Evolutionary conservation across 768 basidiomycete genomes (phyloP), one percentile per base, ranked within the genome.

Genomic region (Amylocystis lapponica): DNA sequence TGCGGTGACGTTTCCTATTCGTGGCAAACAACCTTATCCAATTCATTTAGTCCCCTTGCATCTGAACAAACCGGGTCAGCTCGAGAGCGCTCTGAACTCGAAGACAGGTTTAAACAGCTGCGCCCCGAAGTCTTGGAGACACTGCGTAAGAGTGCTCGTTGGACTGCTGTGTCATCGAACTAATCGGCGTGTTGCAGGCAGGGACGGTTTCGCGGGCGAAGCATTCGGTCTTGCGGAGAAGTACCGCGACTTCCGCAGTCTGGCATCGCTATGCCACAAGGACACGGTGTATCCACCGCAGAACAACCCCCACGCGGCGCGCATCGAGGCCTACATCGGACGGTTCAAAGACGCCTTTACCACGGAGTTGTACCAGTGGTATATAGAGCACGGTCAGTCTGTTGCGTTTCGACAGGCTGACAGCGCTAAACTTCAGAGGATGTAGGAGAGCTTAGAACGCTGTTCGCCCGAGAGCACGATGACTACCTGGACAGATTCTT

Each of bases 351-450:
- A 90, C 26, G 79, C 78, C 11, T 98, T 97, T 51, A 85, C 92
- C 0, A 79, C 74, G n/a, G 83, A 90, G 55, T 71, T 96, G n/a
- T 94, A 88, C 57, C 77, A 80, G 55, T 96, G 87, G 87, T 95
- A 90, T 60, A 86, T 95, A 38, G 86, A 91, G 51, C 83, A 93
- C 50, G 88, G 90, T 86, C 44, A 33, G 75, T 59, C 3, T 22
- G 1, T 23, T 10, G 19, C 4, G 2, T 2, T 22, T 14, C 3
- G 25, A 5, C 29, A 19, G 3, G n/a, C 32, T 33, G 9, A 25
- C 33, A 13, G 6, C 9, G 8, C 32, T 17, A n/a, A 20, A 3
- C 6, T 26, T 13, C 25, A n/a, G 3, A 41, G 9, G 16, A 43
- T 48, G 2, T 37, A 90, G 89, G 87, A 14, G 90, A 91, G 64